A percentile compares a stretch with the other conserved stretches of the same genome.
Evolutionary conservation across 2,329 filamentous ascomycete species (phyloP).

Genomic region (Fusarium nematophilum): DNA sequence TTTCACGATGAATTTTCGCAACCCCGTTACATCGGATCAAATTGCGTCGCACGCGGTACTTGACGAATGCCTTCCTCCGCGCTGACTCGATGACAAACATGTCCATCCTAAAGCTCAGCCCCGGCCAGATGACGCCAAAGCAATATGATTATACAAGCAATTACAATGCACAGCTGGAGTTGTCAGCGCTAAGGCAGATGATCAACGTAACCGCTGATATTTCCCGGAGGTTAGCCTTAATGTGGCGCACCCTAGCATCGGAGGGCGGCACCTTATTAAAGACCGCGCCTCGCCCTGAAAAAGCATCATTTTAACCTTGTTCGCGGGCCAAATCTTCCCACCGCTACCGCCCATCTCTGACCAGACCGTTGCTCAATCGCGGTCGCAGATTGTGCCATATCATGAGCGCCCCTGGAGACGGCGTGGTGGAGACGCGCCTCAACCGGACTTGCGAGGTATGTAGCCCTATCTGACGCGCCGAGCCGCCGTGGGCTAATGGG

Average conservation of each 20-base stretch:
- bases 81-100: not conserved
- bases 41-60: not conserved
- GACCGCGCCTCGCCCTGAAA: conserved; percentile 9
- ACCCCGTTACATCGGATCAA: too few species aligned
- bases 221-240: not conserved
- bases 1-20: too few species aligned
- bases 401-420: conserved; percentile 7
- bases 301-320: conserved; percentile 1
- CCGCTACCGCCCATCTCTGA: conserved; percentile 4
- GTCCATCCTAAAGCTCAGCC: not conserved
- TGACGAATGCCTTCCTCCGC: not conserved
- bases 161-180: not conserved
- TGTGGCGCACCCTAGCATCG: conserved; percentile 2
- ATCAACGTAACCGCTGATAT: not conserved
- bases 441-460: conserved; percentile 13
- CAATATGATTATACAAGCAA: not conserved
- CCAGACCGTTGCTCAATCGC: not conserved
- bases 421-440: not conserved
- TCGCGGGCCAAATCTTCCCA: not conserved
- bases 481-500: conserved; percentile 7
- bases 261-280: conserved; percentile 19
- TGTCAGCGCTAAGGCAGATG: conserved; percentile 4
- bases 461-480: too few species aligned
- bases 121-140: not conserved
- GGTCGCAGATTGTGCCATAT: too few species aligned